Evolutionary conservation across 768 basidiomycete species (phyloP).

Genomic region (Cystobasidium onofrii): DNA sequence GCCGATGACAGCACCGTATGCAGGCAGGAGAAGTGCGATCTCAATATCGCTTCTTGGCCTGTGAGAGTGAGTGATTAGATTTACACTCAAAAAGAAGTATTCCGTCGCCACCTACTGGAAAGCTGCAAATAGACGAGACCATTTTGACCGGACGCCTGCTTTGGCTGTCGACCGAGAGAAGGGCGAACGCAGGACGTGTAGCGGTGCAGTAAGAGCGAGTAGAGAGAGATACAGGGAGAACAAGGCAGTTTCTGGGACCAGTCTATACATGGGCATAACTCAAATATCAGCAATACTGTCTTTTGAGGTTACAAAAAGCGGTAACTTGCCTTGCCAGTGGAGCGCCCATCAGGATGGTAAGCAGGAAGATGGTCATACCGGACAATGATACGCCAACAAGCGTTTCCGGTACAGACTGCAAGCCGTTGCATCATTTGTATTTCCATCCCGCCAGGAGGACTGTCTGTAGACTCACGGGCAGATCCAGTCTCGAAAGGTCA

Average conservation of each 20-base stretch:
- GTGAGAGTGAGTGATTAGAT: no score
- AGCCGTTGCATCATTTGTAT: no score
- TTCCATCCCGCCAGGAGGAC: no score
- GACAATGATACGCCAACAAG: background rate
- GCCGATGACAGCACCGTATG: slow-evolving; percentile 62
- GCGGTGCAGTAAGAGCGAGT: background rate
- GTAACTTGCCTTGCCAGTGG: slow-evolving; percentile 57
- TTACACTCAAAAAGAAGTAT: no score
- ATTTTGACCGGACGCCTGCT: slow-evolving; percentile 54
- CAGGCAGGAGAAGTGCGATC: slow-evolving; percentile 68
- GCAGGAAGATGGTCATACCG: slow-evolving; percentile 49
- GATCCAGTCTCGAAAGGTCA: background rate
- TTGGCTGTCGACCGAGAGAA: slow-evolving; percentile 38
- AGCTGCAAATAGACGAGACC: slow-evolving; percentile 73
- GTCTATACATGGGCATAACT: background rate
- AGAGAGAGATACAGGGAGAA: background rate
- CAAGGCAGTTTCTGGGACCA: background rate
- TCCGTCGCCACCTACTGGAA: slow-evolving; percentile 70
- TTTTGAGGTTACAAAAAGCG: no score
- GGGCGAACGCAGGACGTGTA: background rate
- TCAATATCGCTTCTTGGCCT: slow-evolving; percentile 57
- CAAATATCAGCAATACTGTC: no score
- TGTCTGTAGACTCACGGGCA: no score
- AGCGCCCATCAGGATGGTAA: slow-evolving; percentile 65
- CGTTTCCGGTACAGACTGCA: background rate